phyloP scores from a whole-genome alignment of 768 basidiomycete genomes.

The Fibroporia radiculosa region DNA sequence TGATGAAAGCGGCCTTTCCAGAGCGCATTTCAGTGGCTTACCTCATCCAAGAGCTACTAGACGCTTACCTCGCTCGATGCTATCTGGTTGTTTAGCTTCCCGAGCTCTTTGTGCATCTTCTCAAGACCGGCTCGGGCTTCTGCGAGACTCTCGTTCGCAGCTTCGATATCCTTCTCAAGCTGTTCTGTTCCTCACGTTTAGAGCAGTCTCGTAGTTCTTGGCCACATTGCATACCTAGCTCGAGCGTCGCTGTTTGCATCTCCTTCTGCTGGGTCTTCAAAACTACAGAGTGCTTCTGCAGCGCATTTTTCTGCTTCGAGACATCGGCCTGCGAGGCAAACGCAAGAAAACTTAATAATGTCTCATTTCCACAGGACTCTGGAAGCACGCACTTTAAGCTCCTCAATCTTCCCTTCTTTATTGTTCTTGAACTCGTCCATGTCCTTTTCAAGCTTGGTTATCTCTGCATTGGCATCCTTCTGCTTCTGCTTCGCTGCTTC shows the following conservation, averaged over 20 bases:
- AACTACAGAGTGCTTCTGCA: slow-evolving; percentile 73
- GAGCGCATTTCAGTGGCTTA: background rate
- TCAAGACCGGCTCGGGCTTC: slow-evolving; percentile 41
- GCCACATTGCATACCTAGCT: slow-evolving; percentile 55
- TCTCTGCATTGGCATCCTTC: slow-evolving; percentile 65
- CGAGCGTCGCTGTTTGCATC: slow-evolving; percentile 77
- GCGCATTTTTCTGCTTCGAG: slow-evolving; percentile 66
- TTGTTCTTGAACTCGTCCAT: slow-evolving; percentile 99
- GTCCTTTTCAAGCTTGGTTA: slow-evolving; percentile 86
- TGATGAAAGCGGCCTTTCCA: slow-evolving; percentile 44
- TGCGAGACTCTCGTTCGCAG: slow-evolving; percentile 34
- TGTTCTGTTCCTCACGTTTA: slow-evolving; percentile 47
- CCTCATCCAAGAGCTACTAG: background rate
- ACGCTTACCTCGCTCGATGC: slow-evolving; percentile 30
- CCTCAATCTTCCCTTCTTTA: slow-evolving; percentile 92
- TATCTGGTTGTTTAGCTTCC: slow-evolving; percentile 46
- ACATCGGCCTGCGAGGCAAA: slow-evolving; percentile 53
- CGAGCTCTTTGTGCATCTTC: slow-evolving; percentile 55
- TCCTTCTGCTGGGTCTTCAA: slow-evolving; percentile 90
- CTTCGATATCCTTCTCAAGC: slow-evolving; percentile 64
- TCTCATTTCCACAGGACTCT: background rate
- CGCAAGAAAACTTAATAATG: background rate
- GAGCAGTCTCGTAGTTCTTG: background rate
- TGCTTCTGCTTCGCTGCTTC: slow-evolving; percentile 69
- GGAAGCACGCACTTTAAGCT: slow-evolving; percentile 64